phyloP scores from a whole-genome alignment of 768 basidiomycete genomes.

The Pulveroboletus sp. region DNA sequence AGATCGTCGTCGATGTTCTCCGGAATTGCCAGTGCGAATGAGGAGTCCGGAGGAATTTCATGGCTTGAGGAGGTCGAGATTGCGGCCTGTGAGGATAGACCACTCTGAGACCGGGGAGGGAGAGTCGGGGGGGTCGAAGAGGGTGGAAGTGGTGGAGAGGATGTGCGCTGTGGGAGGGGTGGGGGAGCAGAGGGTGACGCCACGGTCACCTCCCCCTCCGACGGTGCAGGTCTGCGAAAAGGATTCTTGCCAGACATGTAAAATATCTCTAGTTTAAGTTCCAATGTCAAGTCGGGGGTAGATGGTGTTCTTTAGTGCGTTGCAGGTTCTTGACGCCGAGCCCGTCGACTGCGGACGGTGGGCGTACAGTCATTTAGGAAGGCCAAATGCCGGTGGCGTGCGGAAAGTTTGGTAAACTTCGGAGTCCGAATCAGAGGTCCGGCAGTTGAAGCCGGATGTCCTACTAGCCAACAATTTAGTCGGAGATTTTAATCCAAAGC shows the following conservation, averaged over 20 bases:
- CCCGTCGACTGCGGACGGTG: no score
- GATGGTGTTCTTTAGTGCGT: neutral
- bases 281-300: no score
- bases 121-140: neutral
- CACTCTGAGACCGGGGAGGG: neutral
- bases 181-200: conserved; percentile 3
- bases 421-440: no score
- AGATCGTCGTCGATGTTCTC: conserved; percentile 44
- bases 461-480: no score
- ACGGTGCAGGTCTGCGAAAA: conserved; percentile 5
- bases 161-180: neutral
- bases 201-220: neutral
- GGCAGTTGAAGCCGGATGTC: no score
- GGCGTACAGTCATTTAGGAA: no score
- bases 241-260: conserved; percentile 19
- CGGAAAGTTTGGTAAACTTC: no score
- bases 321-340: no score
- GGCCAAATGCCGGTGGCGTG: no score
- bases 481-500: no score
- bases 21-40: neutral
- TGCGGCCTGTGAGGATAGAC: neutral
- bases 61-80: neutral
- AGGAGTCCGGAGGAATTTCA: neutral
- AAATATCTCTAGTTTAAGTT: neutral
- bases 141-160: neutral